phyloP scores from a whole-genome alignment of 2,329 filamentous ascomycete species.

The Xylaria sp. region DNA sequence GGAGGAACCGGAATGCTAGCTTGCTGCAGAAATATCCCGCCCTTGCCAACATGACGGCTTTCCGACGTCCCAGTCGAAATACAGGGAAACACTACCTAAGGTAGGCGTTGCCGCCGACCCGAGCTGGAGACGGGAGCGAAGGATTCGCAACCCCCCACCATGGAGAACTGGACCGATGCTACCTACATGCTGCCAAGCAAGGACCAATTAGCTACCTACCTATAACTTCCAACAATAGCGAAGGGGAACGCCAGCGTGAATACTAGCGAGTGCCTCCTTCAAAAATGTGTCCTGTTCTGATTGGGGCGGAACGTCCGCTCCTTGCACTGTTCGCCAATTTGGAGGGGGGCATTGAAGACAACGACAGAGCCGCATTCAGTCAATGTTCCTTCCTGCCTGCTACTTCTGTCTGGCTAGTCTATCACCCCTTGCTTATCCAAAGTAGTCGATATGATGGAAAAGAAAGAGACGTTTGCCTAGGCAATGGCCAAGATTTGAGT shows the following conservation, averaged over 20 bases:
- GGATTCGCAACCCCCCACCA: slow-evolving; percentile 1
- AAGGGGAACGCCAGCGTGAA: slow-evolving; percentile 4
- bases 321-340: slow-evolving; percentile 1
- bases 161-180: slow-evolving; percentile 5
- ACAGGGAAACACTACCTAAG: neutral
- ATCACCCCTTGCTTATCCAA: too few relatives aligned
- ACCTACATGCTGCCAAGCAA: slow-evolving; percentile 5
- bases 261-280: neutral
- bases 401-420: too few relatives aligned
- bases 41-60: neutral
- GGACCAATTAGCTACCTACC: neutral
- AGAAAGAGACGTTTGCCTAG: too few relatives aligned
- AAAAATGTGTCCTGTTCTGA: slow-evolving; percentile 24
- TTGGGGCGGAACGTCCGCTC: slow-evolving; percentile 14
- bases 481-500: too few relatives aligned
- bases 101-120: neutral
- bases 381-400: too few relatives aligned
- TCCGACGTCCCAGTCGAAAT: neutral
- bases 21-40: neutral
- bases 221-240: neutral
- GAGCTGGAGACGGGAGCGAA: neutral
- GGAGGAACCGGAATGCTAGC: neutral
- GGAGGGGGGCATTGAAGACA: too few relatives aligned
- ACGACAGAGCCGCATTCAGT: too few relatives aligned
- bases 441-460: too few relatives aligned